Evolutionary conservation across 2,329 filamentous ascomycete genomes (phyloP), one percentile per base, ranked within the genome.

Genomic region (Penicillium sp.): DNA sequence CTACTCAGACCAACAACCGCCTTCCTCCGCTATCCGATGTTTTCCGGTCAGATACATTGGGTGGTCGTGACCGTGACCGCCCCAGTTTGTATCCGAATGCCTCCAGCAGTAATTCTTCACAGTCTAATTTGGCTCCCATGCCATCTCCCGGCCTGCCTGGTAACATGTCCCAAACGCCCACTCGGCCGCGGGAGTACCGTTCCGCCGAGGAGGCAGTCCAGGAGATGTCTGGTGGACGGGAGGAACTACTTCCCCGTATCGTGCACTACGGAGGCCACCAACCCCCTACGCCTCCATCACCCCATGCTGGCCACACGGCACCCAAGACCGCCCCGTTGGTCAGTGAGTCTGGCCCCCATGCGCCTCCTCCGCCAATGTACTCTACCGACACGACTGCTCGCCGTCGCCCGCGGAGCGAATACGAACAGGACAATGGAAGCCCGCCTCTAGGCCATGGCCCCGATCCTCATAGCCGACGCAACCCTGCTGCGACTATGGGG

Each of bases 181-280:
- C 75, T 54, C 87, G 94, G 60, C 82, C 88, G 11, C 86, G 94
- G 58, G 95, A 98, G 73, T 98, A 96, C 78, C 90, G 92, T 69
- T 97, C 94, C 3, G 95, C 95, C 12, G 95, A 99, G 75, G 95
- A 99, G 73, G 95, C 92, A 2, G 93, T 98, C 61, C 90, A 91
- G 59, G 91, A 95, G 64, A 79, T 99, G 63, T 89, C 93, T 5
- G 93, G 92, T 53, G 95, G 95, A n/a, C 87, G 95, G 58, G 90
- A 96, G 58, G 95, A 99, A 60, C 83, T 98, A 14, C 82, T 97
- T 53, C 95, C 95, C 22, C 95, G 94, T 76, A 87, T 98, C 58
- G 91, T 99, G 14, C 95, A 98, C 77, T 99, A 99, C 75, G 92
- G 90, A 41, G 92, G 92, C 49, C 92, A 96, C 72, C 94, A 96